Base-by-base conservation (phyloP, 495 filamentous ascomycete genomes). In the Daldinia bambusicola region DNA sequence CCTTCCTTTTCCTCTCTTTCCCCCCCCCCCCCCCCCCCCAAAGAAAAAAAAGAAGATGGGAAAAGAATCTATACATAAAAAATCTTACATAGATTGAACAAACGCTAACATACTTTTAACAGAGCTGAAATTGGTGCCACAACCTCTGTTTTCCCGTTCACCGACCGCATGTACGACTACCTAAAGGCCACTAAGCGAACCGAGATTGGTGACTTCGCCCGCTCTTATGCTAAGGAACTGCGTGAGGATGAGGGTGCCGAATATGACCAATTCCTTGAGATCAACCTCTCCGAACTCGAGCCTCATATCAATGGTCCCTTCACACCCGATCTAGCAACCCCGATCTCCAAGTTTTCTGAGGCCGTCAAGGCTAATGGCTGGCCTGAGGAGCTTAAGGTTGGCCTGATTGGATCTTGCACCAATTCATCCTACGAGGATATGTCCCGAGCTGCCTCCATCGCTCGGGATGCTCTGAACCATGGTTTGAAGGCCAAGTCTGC, bases 381-480 rank as follows among this genome's bases (percentile, higher is more conserved):
- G 95, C 95, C 95, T 43, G 90, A 97, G 81, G 95, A 98, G 80
- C 84, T 99, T 74, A 98, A 97, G 87, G 96, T 97, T 74, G 96
- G 96, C 78, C 81, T 95, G 55, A 95, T 99, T 76, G 95, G 95
- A 63, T 98, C 95, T 78, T 99, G 95, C 92, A 99, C 95, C 74
- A 99, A 99, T 89, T 97, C 93, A 48, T 98, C 94, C 31, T 99
- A 99, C 81, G 96, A 99, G 85, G 95, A 99, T 78, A 98, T 99
- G 95, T 92, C 90, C 74, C 93, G 96, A 70, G 92, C 89, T 76
- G 95, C 95, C 60, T 93, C 94, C 37, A 98, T 99, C 80, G 96
- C 95, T 56, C 92, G 90, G 64, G 93, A 99, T 81, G 96, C 96
- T 73, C 87, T 98, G 64, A 82, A 94, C 83, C 95, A 98, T 79